Conservation (phyloP, 2,329 filamentous ascomycete species). For the Penicillium sp. region DNA sequence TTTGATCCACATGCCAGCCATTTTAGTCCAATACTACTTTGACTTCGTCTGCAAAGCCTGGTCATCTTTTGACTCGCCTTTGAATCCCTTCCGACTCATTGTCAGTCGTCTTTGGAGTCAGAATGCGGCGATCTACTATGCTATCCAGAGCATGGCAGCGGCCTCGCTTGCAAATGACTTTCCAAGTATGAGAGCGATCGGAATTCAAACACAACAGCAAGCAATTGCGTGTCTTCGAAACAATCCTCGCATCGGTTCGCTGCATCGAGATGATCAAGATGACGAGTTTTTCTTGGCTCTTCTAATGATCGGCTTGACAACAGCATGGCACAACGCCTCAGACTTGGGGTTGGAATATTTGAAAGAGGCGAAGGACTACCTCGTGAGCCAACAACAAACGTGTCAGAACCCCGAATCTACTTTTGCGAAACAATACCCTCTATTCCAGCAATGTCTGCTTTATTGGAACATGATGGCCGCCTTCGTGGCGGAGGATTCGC, state of each 20-base stretch:
- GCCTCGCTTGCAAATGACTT: conserved; percentile 25
- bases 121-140: conserved; percentile 24
- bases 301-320: conserved; percentile 23
- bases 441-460: conserved; percentile 23
- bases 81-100: conserved; percentile 22
- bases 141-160: conserved; percentile 27
- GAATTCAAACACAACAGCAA: conserved; percentile 24
- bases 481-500: conserved; percentile 21
- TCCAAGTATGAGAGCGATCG: conserved; percentile 21
- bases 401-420: conserved; percentile 16
- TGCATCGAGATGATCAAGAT: conserved; percentile 18
- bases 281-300: conserved; percentile 24
- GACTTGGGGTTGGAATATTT: conserved; percentile 22
- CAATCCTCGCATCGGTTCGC: conserved; percentile 10
- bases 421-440: conserved; percentile 22
- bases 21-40: conserved; percentile 25
- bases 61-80: conserved; percentile 25
- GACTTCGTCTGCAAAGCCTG: conserved; percentile 24
- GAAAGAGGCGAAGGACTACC: conserved; percentile 23
- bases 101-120: conserved; percentile 23
- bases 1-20: conserved; percentile 22
- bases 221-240: conserved; percentile 23
- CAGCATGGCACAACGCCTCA: conserved; percentile 20
- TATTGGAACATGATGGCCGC: conserved; percentile 25
- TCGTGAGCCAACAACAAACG: conserved; percentile 15